Evolutionary conservation across 306 rosid genomes (phyloP).

Genomic region (Malus sieversii): DNA sequence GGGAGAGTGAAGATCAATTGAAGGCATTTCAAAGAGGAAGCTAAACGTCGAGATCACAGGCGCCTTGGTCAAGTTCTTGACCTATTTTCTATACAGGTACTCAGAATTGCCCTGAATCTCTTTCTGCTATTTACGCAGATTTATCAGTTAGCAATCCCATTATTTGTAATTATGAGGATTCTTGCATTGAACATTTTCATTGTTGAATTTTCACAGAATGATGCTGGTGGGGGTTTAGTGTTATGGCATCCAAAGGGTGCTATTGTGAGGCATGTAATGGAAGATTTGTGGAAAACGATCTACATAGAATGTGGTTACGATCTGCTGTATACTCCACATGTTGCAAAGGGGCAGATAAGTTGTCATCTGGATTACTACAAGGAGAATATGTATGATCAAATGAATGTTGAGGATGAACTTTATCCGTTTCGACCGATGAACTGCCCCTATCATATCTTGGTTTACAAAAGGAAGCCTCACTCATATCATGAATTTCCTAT

Average conservation of each 20-base stretch:
- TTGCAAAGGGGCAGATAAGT: constrained; percentile 95
- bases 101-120: constrained; percentile 1
- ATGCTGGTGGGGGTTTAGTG: constrained; percentile 95
- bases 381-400: too few species aligned
- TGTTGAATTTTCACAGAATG: constrained; percentile 53
- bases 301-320: constrained; percentile 75
- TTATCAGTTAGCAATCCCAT: neutral
- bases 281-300: constrained; percentile 80
- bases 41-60: constrained; percentile 91
- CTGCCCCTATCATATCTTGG: too few species aligned
- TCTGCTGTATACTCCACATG: constrained; percentile 92
- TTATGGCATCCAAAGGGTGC: constrained; percentile 99
- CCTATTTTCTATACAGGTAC: constrained; percentile 48
- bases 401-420: too few species aligned
- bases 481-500: too few species aligned
- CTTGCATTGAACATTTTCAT: constrained; percentile 14
- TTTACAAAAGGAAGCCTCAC: too few species aligned
- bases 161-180: constrained; percentile 1
- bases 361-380: constrained; percentile 39
- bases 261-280: constrained; percentile 75
- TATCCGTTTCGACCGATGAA: too few species aligned
- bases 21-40: constrained; percentile 92
- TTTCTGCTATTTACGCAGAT: constrained; percentile 9
- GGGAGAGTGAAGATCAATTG: constrained; percentile 88
- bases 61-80: too few species aligned